Base-by-base conservation (phyloP, 345 rosid species). In the Corchorus olitorius region DNA sequence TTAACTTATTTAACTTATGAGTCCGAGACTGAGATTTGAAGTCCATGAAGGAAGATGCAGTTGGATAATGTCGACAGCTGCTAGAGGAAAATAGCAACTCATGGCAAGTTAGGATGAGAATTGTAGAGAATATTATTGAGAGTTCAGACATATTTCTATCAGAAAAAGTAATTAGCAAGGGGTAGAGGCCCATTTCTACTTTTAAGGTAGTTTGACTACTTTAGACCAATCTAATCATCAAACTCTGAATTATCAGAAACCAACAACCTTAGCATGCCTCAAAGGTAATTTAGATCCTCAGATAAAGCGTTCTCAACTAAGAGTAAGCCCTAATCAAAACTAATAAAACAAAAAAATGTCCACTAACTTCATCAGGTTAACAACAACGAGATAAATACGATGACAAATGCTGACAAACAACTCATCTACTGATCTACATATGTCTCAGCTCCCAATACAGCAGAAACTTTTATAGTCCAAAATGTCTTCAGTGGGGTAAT, bases 231-330 rank as follows among this genome's bases (percentile, higher is more conserved):
- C 16, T 11, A 59, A 59, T 22, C 7, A 59, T 13, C 37, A 67
- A 67, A 22, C 72, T 67, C 48, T 49, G 53, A 22, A 67, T 46
- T 46, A 54, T 19, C 52, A 66, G 12, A 66, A 56, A 56, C 61
- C 61, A 19, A 56, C 64, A 59, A 59, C 37, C 64, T 15, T 11
- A 27, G 64, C 58, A 56, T 19, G 33, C 33, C 8, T 56, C 33
- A 56, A 56, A 19, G 27, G 19, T 34, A 14, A 33, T 4, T 13
- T 61, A 22, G 37, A 14, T 39, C 8, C 33, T 58, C 15, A 9
- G 35, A 58, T 58, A 58, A 12, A 59, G 17, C 16, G 16, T 22
- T 59, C 64, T 59, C 64, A 59, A 59, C 35, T 27, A 59, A 37
- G 64, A 59, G 37, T 4, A 59, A 59, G 6, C 64, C 64, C 27